Conservation (phyloP, 345 rosid genomes). For the Syzygium aqueum region DNA sequence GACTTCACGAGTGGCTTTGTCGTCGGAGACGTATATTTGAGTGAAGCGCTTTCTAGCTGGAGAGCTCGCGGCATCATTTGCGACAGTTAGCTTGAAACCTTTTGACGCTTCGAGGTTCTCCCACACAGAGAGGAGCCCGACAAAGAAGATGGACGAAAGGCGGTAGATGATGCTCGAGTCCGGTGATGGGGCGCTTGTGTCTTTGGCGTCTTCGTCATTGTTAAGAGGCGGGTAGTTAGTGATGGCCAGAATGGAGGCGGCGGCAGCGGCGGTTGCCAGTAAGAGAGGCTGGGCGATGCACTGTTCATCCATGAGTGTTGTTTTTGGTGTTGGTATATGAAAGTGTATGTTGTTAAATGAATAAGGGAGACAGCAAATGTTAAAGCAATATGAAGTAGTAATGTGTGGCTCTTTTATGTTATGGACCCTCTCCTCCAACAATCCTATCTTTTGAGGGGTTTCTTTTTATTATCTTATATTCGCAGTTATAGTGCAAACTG, state of each 20-base stretch:
- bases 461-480: neutral
- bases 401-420: neutral
- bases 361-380: neutral
- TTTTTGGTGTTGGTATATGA: neutral
- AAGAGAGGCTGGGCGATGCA: neutral
- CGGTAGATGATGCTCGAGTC: constrained; percentile 6
- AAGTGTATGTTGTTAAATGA: neutral
- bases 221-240: neutral
- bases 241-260: neutral
- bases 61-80: neutral
- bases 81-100: neutral
- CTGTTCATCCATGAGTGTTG: neutral
- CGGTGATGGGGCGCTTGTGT: neutral
- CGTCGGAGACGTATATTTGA: neutral
- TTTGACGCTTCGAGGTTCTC: constrained; percentile 39
- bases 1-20: neutral
- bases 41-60: neutral
- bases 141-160: constrained; percentile 13
- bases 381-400: neutral
- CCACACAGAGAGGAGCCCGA: constrained; percentile 46
- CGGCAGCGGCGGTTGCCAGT: neutral
- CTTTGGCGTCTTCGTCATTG: neutral
- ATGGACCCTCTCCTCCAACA: neutral
- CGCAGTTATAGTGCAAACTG: neutral
- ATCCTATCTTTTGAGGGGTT: neutral